Evolutionary conservation across 768 basidiomycete genomes (phyloP).

Genomic region (Boletus edulis): DNA sequence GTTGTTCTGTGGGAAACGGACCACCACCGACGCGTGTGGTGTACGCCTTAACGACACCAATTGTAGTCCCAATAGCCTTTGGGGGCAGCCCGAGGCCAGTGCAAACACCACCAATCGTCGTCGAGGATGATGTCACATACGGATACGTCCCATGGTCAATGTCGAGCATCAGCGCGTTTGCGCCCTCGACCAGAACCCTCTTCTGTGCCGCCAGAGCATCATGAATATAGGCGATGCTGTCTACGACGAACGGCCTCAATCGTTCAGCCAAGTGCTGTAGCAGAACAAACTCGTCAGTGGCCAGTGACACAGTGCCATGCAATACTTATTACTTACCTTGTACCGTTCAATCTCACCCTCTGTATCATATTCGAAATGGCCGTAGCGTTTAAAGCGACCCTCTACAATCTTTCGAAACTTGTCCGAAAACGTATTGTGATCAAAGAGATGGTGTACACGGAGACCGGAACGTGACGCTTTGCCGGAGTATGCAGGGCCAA

Average conservation of each 20-base stretch:
- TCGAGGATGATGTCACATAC: conserved; percentile 93
- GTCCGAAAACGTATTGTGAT: conserved; percentile 74
- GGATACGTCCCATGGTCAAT: conserved; percentile 98
- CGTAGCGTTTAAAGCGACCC: conserved; percentile 96
- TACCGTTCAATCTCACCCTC: conserved; percentile 94
- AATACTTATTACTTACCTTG: conserved; percentile 51
- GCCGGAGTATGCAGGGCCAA: conserved; percentile 97
- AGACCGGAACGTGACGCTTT: conserved; percentile 97
- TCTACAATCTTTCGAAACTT: conserved; percentile 97
- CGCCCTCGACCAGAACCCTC: conserved; percentile 90
- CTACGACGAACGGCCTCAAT: conserved; percentile 83
- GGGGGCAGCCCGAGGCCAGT: conserved; percentile 98
- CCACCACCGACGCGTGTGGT: conserved; percentile 99
- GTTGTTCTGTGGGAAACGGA: conserved; percentile 95
- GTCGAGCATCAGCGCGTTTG: conserved; percentile 98
- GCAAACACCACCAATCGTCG: conserved; percentile 92
- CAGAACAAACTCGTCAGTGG: neutral
- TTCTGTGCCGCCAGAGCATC: conserved; percentile 72
- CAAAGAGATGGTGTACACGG: conserved; percentile 94
- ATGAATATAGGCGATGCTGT: conserved; percentile 86
- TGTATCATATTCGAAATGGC: conserved; percentile 97
- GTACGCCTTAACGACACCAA: conserved; percentile 97
- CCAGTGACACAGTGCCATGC: neutral
- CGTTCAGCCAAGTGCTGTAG: conserved; percentile 76
- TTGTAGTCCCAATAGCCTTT: conserved; percentile 75